Evolutionary conservation across 1,284 basidiomycete species (phyloP).

Genomic region (Coriolopsis trogii): DNA sequence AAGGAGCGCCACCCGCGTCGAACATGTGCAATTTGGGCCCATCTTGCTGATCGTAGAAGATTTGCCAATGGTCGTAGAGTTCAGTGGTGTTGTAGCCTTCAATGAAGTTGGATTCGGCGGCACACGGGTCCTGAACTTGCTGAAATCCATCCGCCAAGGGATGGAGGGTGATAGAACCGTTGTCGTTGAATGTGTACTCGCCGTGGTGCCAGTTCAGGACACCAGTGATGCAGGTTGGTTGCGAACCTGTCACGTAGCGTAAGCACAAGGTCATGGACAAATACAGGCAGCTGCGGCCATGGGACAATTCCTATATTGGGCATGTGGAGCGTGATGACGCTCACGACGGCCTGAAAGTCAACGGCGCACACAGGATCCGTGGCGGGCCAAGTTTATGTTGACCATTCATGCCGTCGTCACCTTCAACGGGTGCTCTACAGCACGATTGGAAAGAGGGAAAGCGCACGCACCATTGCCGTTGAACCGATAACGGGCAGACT

Average conservation of each 20-base stretch:
- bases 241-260: too few relatives aligned
- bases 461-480: slow-evolving; percentile 67
- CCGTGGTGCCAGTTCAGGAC: slow-evolving; percentile 90
- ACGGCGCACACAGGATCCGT: too few relatives aligned
- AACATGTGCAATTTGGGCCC: slow-evolving; percentile 70
- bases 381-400: too few relatives aligned
- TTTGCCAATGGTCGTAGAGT: slow-evolving; percentile 56
- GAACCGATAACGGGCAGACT: slow-evolving; percentile 89
- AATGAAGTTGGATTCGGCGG: slow-evolving; percentile 82
- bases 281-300: background rate
- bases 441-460: background rate
- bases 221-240: slow-evolving; percentile 83
- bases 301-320: background rate
- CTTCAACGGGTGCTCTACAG: too few relatives aligned
- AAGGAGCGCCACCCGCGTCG: slow-evolving; percentile 63
- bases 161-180: slow-evolving; percentile 75
- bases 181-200: slow-evolving; percentile 62
- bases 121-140: slow-evolving; percentile 91
- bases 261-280: slow-evolving; percentile 36
- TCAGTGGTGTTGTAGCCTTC: slow-evolving; percentile 78
- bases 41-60: slow-evolving; percentile 55
- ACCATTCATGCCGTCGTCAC: too few relatives aligned
- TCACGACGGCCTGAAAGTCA: slow-evolving; percentile 1
- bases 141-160: slow-evolving; percentile 87
- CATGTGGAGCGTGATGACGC: background rate